Evolutionary conservation across 257 asterid genomes (phyloP).

Genomic region (Nicotiana benthamiana): DNA sequence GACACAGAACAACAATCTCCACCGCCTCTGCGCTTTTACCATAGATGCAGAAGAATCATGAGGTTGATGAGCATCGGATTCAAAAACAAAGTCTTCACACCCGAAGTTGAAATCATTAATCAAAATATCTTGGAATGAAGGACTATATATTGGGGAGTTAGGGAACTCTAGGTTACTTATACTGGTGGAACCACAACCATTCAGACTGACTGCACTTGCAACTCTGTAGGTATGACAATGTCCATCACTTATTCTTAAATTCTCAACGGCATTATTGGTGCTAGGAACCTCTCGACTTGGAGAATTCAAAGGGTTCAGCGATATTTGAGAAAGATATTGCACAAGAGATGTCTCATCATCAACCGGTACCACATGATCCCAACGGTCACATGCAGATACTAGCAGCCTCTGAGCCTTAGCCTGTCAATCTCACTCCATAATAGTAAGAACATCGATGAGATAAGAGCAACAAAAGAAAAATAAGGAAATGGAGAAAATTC

Average conservation of each 20-base stretch:
- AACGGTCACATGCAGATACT: constrained; percentile 29
- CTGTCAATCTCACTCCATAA: constrained; percentile 16
- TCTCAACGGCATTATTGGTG: neutral
- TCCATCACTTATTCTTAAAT: neutral
- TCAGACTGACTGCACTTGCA: neutral
- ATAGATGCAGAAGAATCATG: neutral
- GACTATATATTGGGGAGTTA: neutral
- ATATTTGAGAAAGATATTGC: constrained; percentile 3
- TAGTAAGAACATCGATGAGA: neutral
- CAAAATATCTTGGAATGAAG: neutral
- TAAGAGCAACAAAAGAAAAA: neutral
- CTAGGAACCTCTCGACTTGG: neutral
- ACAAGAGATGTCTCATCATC: constrained; percentile 22
- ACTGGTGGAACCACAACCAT: neutral
- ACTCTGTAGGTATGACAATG: neutral
- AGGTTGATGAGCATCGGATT: neutral
- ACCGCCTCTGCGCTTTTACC: neutral
- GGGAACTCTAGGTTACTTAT: neutral
- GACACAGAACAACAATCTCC: constrained; percentile 5
- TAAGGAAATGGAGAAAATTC: too few species aligned
- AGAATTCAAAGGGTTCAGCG: neutral
- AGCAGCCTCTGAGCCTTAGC: constrained; percentile 25
- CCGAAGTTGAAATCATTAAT: neutral
- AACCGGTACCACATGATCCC: constrained; percentile 14
- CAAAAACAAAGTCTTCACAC: neutral